A percentile compares a stretch with the other conserved stretches of the same genome.
phyloP scores from a whole-genome alignment of 148 eudicot species.

The Persicaria tinctoria region DNA sequence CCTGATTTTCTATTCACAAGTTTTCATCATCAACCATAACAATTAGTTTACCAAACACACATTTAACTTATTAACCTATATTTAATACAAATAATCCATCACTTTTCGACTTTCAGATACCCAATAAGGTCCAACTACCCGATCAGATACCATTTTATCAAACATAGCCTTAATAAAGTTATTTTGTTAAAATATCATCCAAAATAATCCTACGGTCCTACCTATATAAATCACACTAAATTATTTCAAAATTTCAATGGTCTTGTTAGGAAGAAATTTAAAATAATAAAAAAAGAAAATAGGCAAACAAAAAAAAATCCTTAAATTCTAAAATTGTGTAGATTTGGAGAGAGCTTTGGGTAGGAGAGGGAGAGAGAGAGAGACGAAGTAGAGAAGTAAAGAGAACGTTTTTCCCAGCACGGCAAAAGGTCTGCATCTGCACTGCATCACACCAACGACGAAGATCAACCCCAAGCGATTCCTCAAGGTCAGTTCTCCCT shows the following conservation, averaged over 20 bases:
- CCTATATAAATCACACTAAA: no score
- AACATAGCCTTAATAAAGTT: no score
- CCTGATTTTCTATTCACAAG: no score
- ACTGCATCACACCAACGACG: neutral
- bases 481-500: neutral
- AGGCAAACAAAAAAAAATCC: neutral
- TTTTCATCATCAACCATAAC: no score
- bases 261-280: neutral
- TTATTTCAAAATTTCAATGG: neutral
- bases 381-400: slow-evolving; percentile 10
- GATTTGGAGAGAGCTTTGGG: slow-evolving; percentile 13
- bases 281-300: neutral
- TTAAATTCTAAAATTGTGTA: slow-evolving; percentile 8
- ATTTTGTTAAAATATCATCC: no score
- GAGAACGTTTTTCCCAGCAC: slow-evolving; percentile 12
- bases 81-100: no score
- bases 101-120: no score
- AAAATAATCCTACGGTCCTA: no score
- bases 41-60: no score
- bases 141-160: no score
- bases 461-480: neutral
- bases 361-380: neutral
- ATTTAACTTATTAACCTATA: no score
- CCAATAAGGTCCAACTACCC: no score
- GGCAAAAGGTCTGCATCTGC: slow-evolving; percentile 8